A percentile compares a stretch with the other conserved stretches of the same genome.
phyloP scores from a whole-genome alignment of 2,329 filamentous ascomycete genomes.

The Hypoxylon sp. region DNA sequence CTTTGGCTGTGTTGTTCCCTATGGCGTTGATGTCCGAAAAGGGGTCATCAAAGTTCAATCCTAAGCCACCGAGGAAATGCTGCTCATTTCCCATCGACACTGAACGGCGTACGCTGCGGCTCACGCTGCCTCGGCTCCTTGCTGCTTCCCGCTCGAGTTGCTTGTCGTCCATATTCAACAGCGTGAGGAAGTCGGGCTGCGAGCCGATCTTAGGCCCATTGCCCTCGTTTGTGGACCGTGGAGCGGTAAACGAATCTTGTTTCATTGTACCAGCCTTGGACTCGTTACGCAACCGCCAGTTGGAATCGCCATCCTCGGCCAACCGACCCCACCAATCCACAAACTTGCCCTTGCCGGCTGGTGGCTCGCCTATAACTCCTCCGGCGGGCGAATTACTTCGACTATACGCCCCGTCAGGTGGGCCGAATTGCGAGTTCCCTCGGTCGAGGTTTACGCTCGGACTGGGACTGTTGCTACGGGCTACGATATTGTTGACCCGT shows the following conservation, averaged over 20 bases:
- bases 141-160: conserved; percentile 52
- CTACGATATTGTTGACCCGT: conserved; percentile 53
- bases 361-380: conserved; percentile 37
- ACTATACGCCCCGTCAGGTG: conserved; percentile 53
- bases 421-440: conserved; percentile 67
- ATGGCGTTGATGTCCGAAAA: conserved; percentile 65
- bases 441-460: conserved; percentile 66
- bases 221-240: conserved; percentile 48
- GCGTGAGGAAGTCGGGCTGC: conserved; percentile 62
- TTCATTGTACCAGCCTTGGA: conserved; percentile 47
- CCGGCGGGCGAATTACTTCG: conserved; percentile 56
- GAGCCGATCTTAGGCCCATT: conserved; percentile 39
- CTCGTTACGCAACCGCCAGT: conserved; percentile 56
- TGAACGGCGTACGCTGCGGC: conserved; percentile 48
- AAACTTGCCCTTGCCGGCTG: conserved; percentile 58
- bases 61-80: conserved; percentile 60
- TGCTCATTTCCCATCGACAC: conserved; percentile 56
- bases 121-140: conserved; percentile 44
- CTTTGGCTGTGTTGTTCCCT: conserved; percentile 58
- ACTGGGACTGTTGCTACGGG: conserved; percentile 54
- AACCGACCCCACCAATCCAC: conserved; percentile 64
- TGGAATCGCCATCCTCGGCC: conserved; percentile 58
- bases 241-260: conserved; percentile 50
- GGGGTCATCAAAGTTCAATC: conserved; percentile 60
- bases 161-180: conserved; percentile 60